Base-by-base conservation (phyloP, 352 stramenopile species). In the Phytophthora pseudosyringae region DNA sequence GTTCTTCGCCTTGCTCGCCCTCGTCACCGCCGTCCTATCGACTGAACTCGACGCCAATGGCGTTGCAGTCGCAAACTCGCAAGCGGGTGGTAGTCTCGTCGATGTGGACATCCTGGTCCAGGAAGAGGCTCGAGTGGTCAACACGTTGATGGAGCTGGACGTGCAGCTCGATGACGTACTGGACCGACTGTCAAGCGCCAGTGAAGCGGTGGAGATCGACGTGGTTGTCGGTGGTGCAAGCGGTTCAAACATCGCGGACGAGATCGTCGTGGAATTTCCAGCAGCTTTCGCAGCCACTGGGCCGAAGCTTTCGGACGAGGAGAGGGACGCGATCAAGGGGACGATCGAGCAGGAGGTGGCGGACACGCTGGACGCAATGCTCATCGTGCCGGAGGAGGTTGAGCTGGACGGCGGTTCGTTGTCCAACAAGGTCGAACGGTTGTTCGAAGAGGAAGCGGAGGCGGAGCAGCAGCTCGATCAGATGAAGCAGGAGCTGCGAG, bases 381-480 rank as follows among this genome's bases (percentile, higher is more conserved):
- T 73, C 15, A 11, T 69, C 15, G 43, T n/a, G 5, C 12, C 12
- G 46, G 8, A 39, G 21, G n/a, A 52, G 15, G 7, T 16, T 13
- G 21, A 33, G 18, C 13, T 15, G 18, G 25, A 11, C 5, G 29
- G n/a, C 3, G 29, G 8, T n/a, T 36, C 39, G 8, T 15, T 48
- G 16, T n/a, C 10, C 21, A 21, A 64, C n/a, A 63, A 47, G 16
- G 49, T 71, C 10, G 31, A 43, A 25, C n/a, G 36, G 9, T 31
- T 71, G 21, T 67, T 64, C 32, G 57, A 67, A 38, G 57, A 71
- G 4, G 64, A 71, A 48, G 57, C 26, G 0, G 41, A 67, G 35
- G 64, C 57, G 5, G 50, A 60, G 26, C 11, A 63, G 2, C 57
- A 71, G 18, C 12, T 71, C 1, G 28, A 40, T 1, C 25, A 63